phyloP scores from a whole-genome alignment of 352 stramenopile species.

The Globisporangium megalacanthum region DNA sequence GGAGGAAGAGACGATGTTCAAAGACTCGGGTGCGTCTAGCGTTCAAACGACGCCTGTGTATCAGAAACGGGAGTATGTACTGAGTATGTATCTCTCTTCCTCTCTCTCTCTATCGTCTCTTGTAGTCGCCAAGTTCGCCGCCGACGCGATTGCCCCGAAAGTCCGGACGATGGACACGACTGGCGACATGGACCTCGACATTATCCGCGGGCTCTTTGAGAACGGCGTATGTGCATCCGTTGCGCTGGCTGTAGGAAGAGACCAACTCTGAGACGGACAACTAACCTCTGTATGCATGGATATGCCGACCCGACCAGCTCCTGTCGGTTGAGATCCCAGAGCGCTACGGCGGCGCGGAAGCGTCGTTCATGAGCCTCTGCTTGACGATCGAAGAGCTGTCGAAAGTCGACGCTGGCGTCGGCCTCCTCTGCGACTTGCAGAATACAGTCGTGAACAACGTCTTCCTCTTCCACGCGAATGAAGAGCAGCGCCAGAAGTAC shows the following conservation, averaged over 20 bases:
- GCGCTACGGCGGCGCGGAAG: slow-evolving; percentile 88
- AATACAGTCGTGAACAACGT: slow-evolving; percentile 95
- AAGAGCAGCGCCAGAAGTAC: slow-evolving; percentile 87
- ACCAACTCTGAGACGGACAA: background rate
- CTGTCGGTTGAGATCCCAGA: slow-evolving; percentile 96
- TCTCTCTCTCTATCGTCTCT: too few relatives aligned
- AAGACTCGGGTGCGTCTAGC: slow-evolving; percentile 31
- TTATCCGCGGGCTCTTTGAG: slow-evolving; percentile 92
- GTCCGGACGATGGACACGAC: slow-evolving; percentile 92
- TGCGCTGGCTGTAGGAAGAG: too few relatives aligned
- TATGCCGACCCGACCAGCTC: slow-evolving; percentile 32
- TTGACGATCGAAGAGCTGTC: slow-evolving; percentile 97
- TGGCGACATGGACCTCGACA: slow-evolving; percentile 84
- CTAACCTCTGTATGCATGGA: background rate
- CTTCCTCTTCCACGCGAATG: slow-evolving; percentile 75
- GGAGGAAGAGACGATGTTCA: slow-evolving; percentile 69
- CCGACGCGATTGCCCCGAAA: slow-evolving; percentile 77
- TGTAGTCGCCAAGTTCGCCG: slow-evolving; percentile 79
- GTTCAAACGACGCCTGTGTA: background rate
- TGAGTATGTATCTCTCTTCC: background rate
- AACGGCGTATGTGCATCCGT: slow-evolving; percentile 42
- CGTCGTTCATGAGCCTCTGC: slow-evolving; percentile 94
- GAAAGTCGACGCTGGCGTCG: slow-evolving; percentile 93
- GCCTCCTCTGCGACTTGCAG: slow-evolving; percentile 95
- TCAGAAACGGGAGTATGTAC: background rate